A percentile compares a stretch with the other conserved stretches of the same genome.
Evolutionary conservation across 306 rosid species (phyloP).

Genomic region (Rosa persica): DNA sequence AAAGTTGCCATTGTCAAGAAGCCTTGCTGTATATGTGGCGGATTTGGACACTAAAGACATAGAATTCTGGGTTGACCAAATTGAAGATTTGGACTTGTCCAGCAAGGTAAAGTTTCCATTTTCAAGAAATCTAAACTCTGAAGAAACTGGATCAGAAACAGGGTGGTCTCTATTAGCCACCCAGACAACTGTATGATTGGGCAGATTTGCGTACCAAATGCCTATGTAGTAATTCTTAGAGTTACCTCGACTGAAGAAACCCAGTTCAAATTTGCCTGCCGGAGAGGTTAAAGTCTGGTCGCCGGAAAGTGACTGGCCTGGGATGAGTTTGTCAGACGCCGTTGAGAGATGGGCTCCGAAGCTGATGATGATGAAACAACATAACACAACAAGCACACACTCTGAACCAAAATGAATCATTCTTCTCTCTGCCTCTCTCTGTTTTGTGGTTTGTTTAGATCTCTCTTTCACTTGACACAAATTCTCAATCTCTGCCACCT

Average conservation of each 20-base stretch:
- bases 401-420: neutral
- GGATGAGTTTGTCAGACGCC: constrained; percentile 16
- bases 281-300: constrained; percentile 21
- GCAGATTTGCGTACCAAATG: constrained; percentile 35
- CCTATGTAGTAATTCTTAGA: constrained; percentile 27
- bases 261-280: constrained; percentile 26
- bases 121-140: constrained; percentile 10
- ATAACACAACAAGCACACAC: neutral
- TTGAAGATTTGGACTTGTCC: neutral
- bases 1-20: constrained; percentile 35
- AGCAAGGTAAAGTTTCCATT: constrained; percentile 25
- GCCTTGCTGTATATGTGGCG: neutral
- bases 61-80: constrained; percentile 31
- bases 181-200: constrained; percentile 36
- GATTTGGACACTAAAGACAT: neutral
- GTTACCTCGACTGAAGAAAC: constrained; percentile 19
- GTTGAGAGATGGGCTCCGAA: neutral
- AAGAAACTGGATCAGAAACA: constrained; percentile 33
- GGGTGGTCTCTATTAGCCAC: constrained; percentile 39
- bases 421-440: neutral
- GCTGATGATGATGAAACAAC: neutral
- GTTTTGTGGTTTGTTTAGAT: neutral
- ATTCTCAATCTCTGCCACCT: neutral
- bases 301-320: constrained; percentile 26
- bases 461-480: neutral